Base-by-base conservation (phyloP, 305 asterid species). In the Stenogyne calaminthoides region DNA sequence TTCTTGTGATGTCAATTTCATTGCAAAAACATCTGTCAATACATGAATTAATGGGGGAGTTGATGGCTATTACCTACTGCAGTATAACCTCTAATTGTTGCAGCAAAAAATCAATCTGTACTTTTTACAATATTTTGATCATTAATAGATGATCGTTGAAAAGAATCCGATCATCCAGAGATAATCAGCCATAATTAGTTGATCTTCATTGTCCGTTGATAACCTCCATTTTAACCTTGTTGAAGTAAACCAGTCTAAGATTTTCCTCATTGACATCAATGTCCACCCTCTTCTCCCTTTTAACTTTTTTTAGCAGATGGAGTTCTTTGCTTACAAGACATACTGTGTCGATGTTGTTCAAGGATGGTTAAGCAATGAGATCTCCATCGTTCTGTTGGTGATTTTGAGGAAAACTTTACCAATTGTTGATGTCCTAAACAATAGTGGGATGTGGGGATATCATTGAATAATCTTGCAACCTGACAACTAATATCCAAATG, bases 221-320 rank as follows among this genome's bases (percentile, higher is more conserved):
- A 70, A 5, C 65, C 76, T 27, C 40, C 34, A 14, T 49, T 60
- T 82, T 88, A 88, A 89, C 91, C 93, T 83, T 86, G 86, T 81
- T 83, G 91, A 84, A 47, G 37, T 2, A 37, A 52, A 66, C 64
- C 60, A 11, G 60, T n/a, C 70, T 9, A 49, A 46, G 73, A 71
- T 60, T 86, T n/a, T 60, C 54, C 96, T 84, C 96, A 92, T 86
- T 9, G 94, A 90, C 98, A 88, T 86, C 80, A 92, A 69, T 2
- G 88, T 87, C 73, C 80, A 92, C 91, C 55, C 82, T 86, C 78
- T 86, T 84, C 39, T 87, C 90, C 80, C 92, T 82, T 73, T 87
- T 94, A 0, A 82, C 87, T 37, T 75, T 90, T n/a, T 73, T 81
- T 87, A 54, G 97, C 96, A 42, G 79, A 73, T 7, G 98, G 97